Conservation (phyloP, 495 filamentous ascomycete species). For the Aspergillus conjunctus region DNA sequence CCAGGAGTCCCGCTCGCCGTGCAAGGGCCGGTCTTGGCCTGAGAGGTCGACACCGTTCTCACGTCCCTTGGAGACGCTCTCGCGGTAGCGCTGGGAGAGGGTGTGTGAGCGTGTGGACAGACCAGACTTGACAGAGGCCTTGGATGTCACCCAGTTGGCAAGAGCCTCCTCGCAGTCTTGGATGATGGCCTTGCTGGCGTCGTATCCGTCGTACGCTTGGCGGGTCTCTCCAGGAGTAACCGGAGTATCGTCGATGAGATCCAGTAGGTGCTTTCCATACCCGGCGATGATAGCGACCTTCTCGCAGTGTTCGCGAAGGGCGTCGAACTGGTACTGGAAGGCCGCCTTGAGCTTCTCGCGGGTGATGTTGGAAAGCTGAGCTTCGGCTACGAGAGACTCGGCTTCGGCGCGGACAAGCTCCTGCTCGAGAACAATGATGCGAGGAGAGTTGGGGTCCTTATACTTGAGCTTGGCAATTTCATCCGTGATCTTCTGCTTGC, state of each 20-base stretch:
- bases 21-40: constrained; percentile 78
- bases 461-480: constrained; percentile 99
- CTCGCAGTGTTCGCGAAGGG: constrained; percentile 95
- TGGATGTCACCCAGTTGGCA: constrained; percentile 92
- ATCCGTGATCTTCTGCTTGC: constrained; percentile 99
- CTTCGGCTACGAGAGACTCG: constrained; percentile 96
- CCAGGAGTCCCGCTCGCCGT: constrained; percentile 84
- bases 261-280: constrained; percentile 93
- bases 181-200: constrained; percentile 97
- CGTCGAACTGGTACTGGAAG: constrained; percentile 98
- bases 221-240: constrained; percentile 97
- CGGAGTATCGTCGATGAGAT: constrained; percentile 93
- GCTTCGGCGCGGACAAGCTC: constrained; percentile 98
- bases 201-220: constrained; percentile 95
- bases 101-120: constrained; percentile 83
- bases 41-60: constrained; percentile 73
- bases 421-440: constrained; percentile 96
- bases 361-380: constrained; percentile 97
- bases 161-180: constrained; percentile 98
- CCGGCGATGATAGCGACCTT: constrained; percentile 97
- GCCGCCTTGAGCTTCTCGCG: constrained; percentile 98
- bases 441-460: constrained; percentile 97
- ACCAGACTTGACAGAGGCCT: constrained; percentile 81
- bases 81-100: constrained; percentile 79
- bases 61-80: constrained; percentile 58